These are phyloP conservation scores for Colletotrichum filicis DNA, from an alignment of 2,329 filamentous ascomycete genomes.

Conservation along the genomic window DNA sequence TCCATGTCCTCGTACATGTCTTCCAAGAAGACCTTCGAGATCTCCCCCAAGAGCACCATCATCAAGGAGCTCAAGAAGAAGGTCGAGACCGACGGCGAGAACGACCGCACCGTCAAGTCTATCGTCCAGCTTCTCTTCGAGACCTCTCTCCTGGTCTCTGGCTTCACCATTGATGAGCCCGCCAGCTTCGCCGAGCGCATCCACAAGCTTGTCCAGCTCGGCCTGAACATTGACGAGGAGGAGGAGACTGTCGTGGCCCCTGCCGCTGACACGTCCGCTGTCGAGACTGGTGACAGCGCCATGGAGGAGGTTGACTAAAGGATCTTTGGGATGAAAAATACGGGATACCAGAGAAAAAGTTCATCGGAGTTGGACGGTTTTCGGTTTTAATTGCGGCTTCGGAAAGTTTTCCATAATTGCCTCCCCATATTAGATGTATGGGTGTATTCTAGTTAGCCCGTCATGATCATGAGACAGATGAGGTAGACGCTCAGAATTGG, in stretches of 20 bases:
- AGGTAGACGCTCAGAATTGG: constrained; percentile 49
- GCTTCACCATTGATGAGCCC: constrained; percentile 99
- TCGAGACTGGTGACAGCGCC: constrained; percentile 84
- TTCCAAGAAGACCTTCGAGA: constrained; percentile 99
- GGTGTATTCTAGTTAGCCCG: constrained; percentile 55
- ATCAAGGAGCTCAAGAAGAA: constrained; percentile 99
- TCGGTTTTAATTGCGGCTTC: constrained; percentile 39
- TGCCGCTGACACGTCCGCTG: constrained; percentile 67
- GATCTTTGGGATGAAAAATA: constrained; percentile 39
- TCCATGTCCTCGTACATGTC: constrained; percentile 99
- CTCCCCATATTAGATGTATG: constrained; percentile 39
- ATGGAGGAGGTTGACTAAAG: constrained; percentile 99
- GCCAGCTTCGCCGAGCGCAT: constrained; percentile 98
- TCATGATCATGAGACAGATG: constrained; percentile 53
- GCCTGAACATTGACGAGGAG: constrained; percentile 96
- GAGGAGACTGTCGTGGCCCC: constrained; percentile 75
- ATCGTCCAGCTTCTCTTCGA: constrained; percentile 99
- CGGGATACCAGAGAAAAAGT: constrained; percentile 47
- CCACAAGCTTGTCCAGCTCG: constrained; percentile 98
- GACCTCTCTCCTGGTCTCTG: constrained; percentile 97
- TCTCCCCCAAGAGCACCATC: constrained; percentile 98
- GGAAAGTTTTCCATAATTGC: constrained; percentile 46
- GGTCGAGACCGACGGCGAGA: constrained; percentile 97
- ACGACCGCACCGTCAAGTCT: constrained; percentile 98
- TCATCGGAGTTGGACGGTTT: constrained; percentile 54